Base-by-base conservation (phyloP, 495 filamentous ascomycete genomes). In the Penicillium subrubescens region DNA sequence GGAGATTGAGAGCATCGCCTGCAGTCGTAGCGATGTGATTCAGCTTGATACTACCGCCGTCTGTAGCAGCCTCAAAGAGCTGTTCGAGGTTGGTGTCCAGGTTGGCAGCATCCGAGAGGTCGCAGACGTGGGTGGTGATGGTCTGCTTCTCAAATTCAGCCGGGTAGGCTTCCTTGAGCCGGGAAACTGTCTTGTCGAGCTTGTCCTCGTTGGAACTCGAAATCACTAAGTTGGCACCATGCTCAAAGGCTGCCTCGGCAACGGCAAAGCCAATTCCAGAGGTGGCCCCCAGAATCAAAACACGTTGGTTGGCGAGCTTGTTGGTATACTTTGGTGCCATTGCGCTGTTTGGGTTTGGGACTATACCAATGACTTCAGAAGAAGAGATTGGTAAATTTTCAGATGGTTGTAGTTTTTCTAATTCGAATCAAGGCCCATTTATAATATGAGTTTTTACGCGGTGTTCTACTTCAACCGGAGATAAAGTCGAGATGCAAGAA, bases 11-110 rank as follows among this genome's bases (percentile, higher is more conserved):
- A 7, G 62, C 50, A 60, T 87, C 81, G 10, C 80, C 87, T 0
- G 89, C 88, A 5, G 87, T 88, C 67, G 74, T 83, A 57, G 87
- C 81, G 25, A 91, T 76, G 67, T 91, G 89, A 71, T 90, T 81
- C 48, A 90, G 63, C 48, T 77, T 69, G 34, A 57, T 17, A 8
- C 55, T 71, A 27, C 77, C 72, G 19, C 44, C 41, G 19, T 43
- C 31, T 2, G 69, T 67, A 19, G 69, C 71, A 6, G 69, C 71
- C 2, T 76, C 52, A 61, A 90, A 82, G 4, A 89, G 75, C 0
- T 60, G 53, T n/a, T 78, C 75, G 4, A 89, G 70, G 27, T 77
- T 72, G 8, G 74, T 64, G 44, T 88, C 79, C 4, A 84, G 69
- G 5, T 70, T 68, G 11, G 57, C 66, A 10, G 68, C 64, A 21